These are phyloP conservation scores for Pouteria campechiana DNA, from an alignment of 179 eudicot species.

Conservation along the genomic window DNA sequence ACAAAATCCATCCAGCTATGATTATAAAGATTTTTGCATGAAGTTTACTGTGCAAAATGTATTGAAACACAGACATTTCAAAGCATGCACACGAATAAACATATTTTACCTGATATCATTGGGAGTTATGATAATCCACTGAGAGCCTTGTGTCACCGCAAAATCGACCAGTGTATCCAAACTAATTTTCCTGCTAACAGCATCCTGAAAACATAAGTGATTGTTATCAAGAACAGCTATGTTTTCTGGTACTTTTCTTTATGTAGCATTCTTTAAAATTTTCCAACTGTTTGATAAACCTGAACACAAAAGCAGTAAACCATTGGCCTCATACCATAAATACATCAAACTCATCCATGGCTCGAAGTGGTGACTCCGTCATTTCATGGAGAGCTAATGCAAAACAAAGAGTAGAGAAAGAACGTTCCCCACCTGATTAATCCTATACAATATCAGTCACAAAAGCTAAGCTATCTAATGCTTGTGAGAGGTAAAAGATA, in stretches of 20 bases:
- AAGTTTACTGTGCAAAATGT: background rate
- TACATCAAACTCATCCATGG: conserved; percentile 99
- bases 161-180: conserved; percentile 83
- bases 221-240: too few species aligned
- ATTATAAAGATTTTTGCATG: background rate
- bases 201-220: conserved; percentile 48
- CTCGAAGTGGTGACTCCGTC: conserved; percentile 98
- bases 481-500: too few species aligned
- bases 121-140: conserved; percentile 96
- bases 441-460: background rate
- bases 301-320: too few species aligned
- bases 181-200: conserved; percentile 96
- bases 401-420: conserved; percentile 92
- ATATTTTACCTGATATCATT: conserved; percentile 77
- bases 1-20: too few species aligned
- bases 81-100: background rate
- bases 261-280: too few species aligned
- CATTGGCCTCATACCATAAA: conserved; percentile 92
- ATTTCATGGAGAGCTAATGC: conserved; percentile 93
- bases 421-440: conserved; percentile 83
- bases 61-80: background rate
- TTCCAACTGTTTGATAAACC: too few species aligned
- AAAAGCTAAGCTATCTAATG: background rate
- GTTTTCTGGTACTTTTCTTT: too few species aligned
- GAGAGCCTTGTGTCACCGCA: conserved; percentile 81